Base-by-base conservation (phyloP, 441 rosid species). In the Metrosideros polymorpha region DNA sequence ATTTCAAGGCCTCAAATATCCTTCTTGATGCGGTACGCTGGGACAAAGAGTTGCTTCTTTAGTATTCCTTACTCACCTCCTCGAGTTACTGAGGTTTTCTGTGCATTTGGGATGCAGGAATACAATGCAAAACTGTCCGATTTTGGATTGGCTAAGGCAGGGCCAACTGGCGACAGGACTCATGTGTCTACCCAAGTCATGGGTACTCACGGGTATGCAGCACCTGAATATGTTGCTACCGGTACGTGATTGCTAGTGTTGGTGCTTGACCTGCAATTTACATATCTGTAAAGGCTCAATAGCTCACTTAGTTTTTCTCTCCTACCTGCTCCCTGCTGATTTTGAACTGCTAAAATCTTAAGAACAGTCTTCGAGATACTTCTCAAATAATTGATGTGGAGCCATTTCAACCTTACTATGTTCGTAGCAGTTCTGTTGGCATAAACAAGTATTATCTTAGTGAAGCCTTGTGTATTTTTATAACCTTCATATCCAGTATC, bases 101-200 rank as follows among this genome's bases (percentile, higher is more conserved):
- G 54, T 88, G 51, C 56, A 45, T 83, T 59, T 83, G 76, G 29
- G 45, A 57, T 90, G 90, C 92, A 93, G 96, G 94, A 94, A 55
- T 94, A 91, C 86, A 94, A 92, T 85, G 92, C 95, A 45, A 94
- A 94, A 85, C 94, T 94, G 83, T 94, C 96, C 42, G 96, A 94
- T 93, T 94, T 94, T 53, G 95, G 96, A 47, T 89, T 94, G 88
- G 95, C 96, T 82, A 94, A 94, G 89, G 96, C 94, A 24, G 96
- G 96, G 79, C 96, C 96, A 52, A 94, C 96, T 59, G 95, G 96
- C 63, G 96, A 94, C 84, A 90, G 90, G 91, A 94, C 94, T 86
- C 96, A 94, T 91, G 96, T 93, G 86, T 93, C 94, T 77, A 94
- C 96, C 56, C 96, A 92, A 87, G 94, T 94, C 87, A 92, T 94